Base-by-base conservation (phyloP, 331 rosid species). In the Malus hybrid region DNA sequence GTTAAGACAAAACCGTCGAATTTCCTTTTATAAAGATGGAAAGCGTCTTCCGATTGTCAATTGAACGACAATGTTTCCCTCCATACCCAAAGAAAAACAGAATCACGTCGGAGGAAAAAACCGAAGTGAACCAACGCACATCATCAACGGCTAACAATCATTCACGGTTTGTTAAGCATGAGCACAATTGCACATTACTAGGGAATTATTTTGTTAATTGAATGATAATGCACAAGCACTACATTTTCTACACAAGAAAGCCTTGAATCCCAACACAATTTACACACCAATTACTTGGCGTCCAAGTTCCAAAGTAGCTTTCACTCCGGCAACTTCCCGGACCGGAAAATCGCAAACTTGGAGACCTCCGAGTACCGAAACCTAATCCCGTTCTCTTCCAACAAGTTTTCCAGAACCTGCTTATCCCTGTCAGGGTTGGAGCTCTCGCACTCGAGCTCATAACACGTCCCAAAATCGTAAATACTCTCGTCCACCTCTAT, bases 391-490 rank as follows among this genome's bases (percentile, higher is more conserved):
- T 87, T 84, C 32, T 67, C 79, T 57, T 54, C 69, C 63, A 89
- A 71, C 20, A 83, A 72, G 6, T 59, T 71, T 73, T 87, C 84
- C 42, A 89, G 75, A 78, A 79, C 7, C 44, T 29, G 65, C 88
- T 79, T 89, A 32, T 75, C 80, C 48, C 68, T 74, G 34, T 89
- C 86, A 1, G 88, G 90, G 15, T 82, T 64, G 15, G 1, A 44
- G 77, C 80, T 85, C 81, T 87, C 91, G 66, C 94, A 87, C 77
- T 87, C 94, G 2, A 89, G 50, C 85, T 89, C 91, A 60, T 87
- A 89, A 33, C 75, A 64, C 1, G 90, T 87, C 31, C 94, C 94
- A 52, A 89, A 89, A 76, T 87, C 90, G 73, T 76, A 89, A 39
- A 65, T 80, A 7, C 86, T 85, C 82, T 87, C 91, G 67, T 85